phyloP scores from a whole-genome alignment of 352 stramenopile genomes.

The Thalassiosira gravida region DNA sequence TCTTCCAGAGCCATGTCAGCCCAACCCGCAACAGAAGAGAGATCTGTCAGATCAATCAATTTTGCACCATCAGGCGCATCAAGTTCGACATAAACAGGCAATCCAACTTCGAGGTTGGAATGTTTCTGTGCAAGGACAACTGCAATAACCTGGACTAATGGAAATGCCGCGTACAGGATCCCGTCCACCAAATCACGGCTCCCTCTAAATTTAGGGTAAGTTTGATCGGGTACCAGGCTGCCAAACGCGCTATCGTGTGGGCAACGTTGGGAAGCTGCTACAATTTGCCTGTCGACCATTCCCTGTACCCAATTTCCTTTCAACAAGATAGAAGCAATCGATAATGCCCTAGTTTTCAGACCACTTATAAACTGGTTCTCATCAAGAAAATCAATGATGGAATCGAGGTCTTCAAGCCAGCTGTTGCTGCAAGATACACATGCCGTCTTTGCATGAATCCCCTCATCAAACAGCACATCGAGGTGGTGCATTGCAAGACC shows the following conservation, averaged over 20 bases:
- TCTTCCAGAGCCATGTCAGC: slow-evolving; percentile 57
- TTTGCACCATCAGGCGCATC: slow-evolving; percentile 41
- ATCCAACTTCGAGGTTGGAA: slow-evolving; percentile 25
- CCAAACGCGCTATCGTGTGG: slow-evolving; percentile 42
- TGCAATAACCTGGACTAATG: slow-evolving; percentile 55
- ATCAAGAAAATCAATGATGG: slow-evolving; percentile 48
- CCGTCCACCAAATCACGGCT: slow-evolving; percentile 51
- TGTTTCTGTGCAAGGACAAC: slow-evolving; percentile 52
- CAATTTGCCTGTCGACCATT: slow-evolving; percentile 46
- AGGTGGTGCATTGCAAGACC: slow-evolving; percentile 47
- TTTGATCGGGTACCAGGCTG: slow-evolving; percentile 6
- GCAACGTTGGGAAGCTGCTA: slow-evolving; percentile 33
- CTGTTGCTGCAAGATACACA: slow-evolving; percentile 60
- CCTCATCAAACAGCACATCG: slow-evolving; percentile 36
- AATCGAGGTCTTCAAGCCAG: slow-evolving; percentile 49
- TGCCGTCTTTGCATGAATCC: slow-evolving; percentile 34
- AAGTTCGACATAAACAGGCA: slow-evolving; percentile 28
- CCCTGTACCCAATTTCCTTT: slow-evolving; percentile 48
- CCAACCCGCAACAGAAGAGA: slow-evolving; percentile 52
- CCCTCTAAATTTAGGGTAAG: slow-evolving; percentile 28
- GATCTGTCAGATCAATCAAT: slow-evolving; percentile 63
- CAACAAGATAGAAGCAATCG: slow-evolving; percentile 33
- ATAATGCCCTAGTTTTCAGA: slow-evolving; percentile 31
- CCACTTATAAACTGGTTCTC: slow-evolving; percentile 42
- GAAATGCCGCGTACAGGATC: slow-evolving; percentile 51